These are phyloP conservation scores for Orobanche coerulescens DNA, from an alignment of 257 asterid genomes.

Conservation along the genomic window DNA sequence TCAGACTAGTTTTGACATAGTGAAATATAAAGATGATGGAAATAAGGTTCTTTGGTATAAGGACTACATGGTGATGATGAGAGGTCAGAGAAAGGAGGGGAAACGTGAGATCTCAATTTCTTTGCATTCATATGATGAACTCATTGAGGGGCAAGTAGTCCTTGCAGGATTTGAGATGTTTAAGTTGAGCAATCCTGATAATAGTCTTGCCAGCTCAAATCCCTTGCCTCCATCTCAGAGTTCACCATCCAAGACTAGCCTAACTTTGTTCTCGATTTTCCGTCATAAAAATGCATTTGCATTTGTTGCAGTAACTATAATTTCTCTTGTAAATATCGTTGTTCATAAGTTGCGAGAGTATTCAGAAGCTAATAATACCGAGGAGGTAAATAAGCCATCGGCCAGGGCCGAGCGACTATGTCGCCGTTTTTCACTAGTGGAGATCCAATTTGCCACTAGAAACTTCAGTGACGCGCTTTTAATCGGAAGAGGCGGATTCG, in stretches of 20 bases:
- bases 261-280: not conserved
- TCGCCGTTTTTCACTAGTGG: constrained; percentile 38
- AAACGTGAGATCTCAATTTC: constrained; percentile 31
- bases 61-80: constrained; percentile 39
- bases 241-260: constrained; percentile 9
- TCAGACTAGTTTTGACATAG: constrained; percentile 21
- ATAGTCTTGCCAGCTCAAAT: constrained; percentile 41
- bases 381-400: constrained; percentile 23
- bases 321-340: constrained; percentile 27
- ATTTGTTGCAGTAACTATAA: constrained; percentile 20
- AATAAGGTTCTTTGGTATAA: constrained; percentile 20
- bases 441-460: constrained; percentile 32
- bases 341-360: constrained; percentile 21
- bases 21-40: constrained; percentile 23
- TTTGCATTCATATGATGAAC: constrained; percentile 24
- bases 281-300: constrained; percentile 24
- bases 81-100: constrained; percentile 32
- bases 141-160: constrained; percentile 22
- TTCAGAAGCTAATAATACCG: constrained; percentile 20
- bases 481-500: constrained; percentile 49
- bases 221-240: constrained; percentile 16
- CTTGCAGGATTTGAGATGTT: constrained; percentile 47
- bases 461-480: constrained; percentile 30
- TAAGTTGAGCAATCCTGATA: constrained; percentile 54
- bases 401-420: constrained; percentile 25